Conservation (phyloP, 352 stramenopile genomes). For the Phytophthora colocasiae region DNA sequence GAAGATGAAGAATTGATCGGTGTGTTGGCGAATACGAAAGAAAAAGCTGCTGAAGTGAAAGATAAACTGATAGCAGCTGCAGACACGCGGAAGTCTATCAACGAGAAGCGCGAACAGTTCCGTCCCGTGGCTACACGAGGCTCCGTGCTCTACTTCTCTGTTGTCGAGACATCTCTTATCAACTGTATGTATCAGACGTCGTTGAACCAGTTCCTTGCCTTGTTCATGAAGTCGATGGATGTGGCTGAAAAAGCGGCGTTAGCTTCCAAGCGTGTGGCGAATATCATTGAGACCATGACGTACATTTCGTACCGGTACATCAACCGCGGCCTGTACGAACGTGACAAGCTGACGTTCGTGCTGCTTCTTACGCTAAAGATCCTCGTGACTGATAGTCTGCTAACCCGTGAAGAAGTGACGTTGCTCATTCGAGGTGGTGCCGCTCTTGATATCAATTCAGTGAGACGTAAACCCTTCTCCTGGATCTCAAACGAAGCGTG, state of each 20-base stretch:
- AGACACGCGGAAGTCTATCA: conserved; percentile 97
- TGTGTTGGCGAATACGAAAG: conserved; percentile 98
- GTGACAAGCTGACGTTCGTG: conserved; percentile 99
- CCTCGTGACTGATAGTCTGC: conserved; percentile 93
- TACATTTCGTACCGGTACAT: conserved; percentile 99
- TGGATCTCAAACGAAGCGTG: conserved; percentile 98
- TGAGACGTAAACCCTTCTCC: conserved; percentile 95
- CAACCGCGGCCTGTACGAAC: conserved; percentile 98
- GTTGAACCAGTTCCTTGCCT: conserved; percentile 96
- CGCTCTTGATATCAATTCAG: conserved; percentile 97
- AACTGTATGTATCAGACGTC: conserved; percentile 99
- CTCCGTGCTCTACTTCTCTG: conserved; percentile 98
- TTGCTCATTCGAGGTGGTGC: conserved; percentile 96
- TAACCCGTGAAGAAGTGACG: conserved; percentile 96
- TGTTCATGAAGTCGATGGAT: conserved; percentile 99
- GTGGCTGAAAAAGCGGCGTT: conserved; percentile 96
- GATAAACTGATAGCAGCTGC: conserved; percentile 97
- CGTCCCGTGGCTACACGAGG: conserved; percentile 96
- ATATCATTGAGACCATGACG: conserved; percentile 99
- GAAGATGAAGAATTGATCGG: conserved; percentile 99
- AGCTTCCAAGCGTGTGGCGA: conserved; percentile 97
- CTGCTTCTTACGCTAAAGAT: conserved; percentile 98
- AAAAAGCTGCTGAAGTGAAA: conserved; percentile 98
- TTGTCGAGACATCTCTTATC: conserved; percentile 98
- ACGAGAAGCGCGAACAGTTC: conserved; percentile 99